Conservation (phyloP, 768 basidiomycete species). For the Clavulina sp. region DNA sequence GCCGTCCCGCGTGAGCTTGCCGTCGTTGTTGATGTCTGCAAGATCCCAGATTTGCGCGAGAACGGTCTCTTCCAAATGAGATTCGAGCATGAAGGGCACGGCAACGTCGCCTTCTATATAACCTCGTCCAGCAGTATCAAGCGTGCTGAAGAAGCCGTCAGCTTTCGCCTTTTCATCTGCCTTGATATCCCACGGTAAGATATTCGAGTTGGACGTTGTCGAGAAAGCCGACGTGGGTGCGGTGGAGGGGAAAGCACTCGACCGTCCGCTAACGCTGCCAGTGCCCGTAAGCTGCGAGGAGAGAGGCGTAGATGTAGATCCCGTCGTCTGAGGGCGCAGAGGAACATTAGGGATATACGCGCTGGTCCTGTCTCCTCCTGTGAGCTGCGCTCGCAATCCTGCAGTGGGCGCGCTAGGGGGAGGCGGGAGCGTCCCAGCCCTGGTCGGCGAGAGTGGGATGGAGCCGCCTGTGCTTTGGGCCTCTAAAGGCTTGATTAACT, state of each 20-base stretch:
- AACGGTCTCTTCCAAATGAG: conserved; percentile 59
- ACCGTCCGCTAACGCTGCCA: conserved; percentile 14
- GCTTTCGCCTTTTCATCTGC: conserved; percentile 57
- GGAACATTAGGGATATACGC: conserved; percentile 1
- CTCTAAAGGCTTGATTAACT: neutral
- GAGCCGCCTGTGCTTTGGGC: conserved; percentile 1
- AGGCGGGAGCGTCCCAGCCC: no score
- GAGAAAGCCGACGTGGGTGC: conserved; percentile 7
- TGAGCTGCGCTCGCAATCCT: conserved; percentile 33
- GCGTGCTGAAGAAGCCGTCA: conserved; percentile 63
- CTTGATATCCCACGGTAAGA: conserved; percentile 63
- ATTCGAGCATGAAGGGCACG: conserved; percentile 89
- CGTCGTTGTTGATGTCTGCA: conserved; percentile 75
- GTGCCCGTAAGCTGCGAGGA: conserved; percentile 29
- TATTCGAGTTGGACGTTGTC: conserved; percentile 6
- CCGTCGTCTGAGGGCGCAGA: conserved; percentile 7
- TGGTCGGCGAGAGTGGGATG: neutral
- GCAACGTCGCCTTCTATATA: conserved; percentile 87
- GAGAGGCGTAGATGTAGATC: conserved; percentile 1
- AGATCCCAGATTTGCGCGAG: conserved; percentile 96
- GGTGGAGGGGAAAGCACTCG: conserved; percentile 1
- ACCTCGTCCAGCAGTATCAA: conserved; percentile 59
- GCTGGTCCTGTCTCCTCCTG: conserved; percentile 14
- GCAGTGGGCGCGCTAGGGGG: neutral
- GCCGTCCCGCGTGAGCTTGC: conserved; percentile 70